Base-by-base conservation (phyloP, 2,329 filamentous ascomycete genomes). In the Monosporascus ibericus region DNA sequence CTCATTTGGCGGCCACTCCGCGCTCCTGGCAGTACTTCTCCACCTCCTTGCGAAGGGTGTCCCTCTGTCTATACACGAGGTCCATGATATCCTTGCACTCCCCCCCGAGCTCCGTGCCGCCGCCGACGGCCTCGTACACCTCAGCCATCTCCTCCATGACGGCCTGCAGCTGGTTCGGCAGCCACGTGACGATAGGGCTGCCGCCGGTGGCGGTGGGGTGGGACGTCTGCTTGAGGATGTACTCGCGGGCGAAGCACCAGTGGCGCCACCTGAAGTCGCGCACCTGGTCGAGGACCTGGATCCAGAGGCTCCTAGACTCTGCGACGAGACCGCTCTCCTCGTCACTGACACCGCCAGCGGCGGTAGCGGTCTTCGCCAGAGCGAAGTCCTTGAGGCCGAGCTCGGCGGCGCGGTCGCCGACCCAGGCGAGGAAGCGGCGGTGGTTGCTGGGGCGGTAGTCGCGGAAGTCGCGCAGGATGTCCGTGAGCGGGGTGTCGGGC, bases 401-500 rank as follows among this genome's bases (percentile, higher is more conserved):
- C 34, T 76, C 68, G 24, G 65, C 60, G 6, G 79, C 75, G 53
- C 71, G 72, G 50, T 72, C 70, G 54, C 78, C 72, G 22, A 96
- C 87, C 65, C 85, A 86, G 56, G 83, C 80, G 36, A 97, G 78
- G 69, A 96, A 96, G 59, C 86, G 82, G 42, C 91, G 85, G 69
- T 97, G 92, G 63, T 95, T 92, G 50, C 87, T 88, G 3, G 92
- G 92, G 0, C 92, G 82, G 70, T 96, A 96, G 65, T 87, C 79
- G 57, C 92, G 82, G 76, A 97, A 97, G 69, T 96, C 92, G 58
- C 84, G 77, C 20, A 96, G 79, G 66, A 96, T 96, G 52, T 87
- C 84, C 0, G 92, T 96, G 46, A 96, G 82, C 0, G 92, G 92
- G 5, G 91, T 96, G 50, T 84, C 75, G 1, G 92, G 92, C 90